Base-by-base conservation (phyloP, 257 asterid genomes). In the Eucommia ulmoides region DNA sequence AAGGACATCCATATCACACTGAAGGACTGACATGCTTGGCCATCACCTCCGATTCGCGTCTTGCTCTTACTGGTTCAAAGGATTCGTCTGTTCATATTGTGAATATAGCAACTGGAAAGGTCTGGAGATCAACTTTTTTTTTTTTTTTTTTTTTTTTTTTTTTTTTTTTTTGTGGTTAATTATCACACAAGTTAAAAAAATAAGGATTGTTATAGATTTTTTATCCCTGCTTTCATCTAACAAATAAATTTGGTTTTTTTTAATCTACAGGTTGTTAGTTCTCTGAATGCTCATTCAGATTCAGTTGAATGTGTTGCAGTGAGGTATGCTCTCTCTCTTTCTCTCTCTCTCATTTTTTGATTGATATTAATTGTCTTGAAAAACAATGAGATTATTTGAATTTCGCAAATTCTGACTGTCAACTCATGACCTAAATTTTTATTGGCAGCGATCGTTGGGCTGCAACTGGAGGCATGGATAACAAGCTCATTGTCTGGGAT, bases 381-480 rank as follows among this genome's bases (percentile, higher is more conserved):
- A n/a, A n/a, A n/a, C n/a, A n/a, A n/a, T n/a, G n/a, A n/a, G n/a
- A n/a, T n/a, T n/a, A n/a, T n/a, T n/a, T n/a, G n/a, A n/a, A n/a
- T n/a, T n/a, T n/a, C n/a, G n/a, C n/a, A n/a, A n/a, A n/a, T n/a
- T n/a, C 61, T 61, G 56, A 72, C 25, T 18, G 23, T 22, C 48
- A 55, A 49, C 68, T 22, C 16, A 54, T 65, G 24, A 21, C 35
- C 38, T 56, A 22, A 58, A 41, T 33, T 53, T 7, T 54, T 6
- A 24, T 16, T 58, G 51, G 63, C 72, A 88, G 97, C 65, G 65
- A 79, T 44, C 76, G 78, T 19, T 73, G 83, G 67, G 95, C 72
- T 29, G 97, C 95, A 59, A 85, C 94, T 2, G 98, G 93, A 46
- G 74, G 93, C 69, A 65, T 80, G 94, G 97, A 88, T 71, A 66